Evolutionary conservation across 129 eudicot species (phyloP).

Genomic region (Kitagawia praeruptora): DNA sequence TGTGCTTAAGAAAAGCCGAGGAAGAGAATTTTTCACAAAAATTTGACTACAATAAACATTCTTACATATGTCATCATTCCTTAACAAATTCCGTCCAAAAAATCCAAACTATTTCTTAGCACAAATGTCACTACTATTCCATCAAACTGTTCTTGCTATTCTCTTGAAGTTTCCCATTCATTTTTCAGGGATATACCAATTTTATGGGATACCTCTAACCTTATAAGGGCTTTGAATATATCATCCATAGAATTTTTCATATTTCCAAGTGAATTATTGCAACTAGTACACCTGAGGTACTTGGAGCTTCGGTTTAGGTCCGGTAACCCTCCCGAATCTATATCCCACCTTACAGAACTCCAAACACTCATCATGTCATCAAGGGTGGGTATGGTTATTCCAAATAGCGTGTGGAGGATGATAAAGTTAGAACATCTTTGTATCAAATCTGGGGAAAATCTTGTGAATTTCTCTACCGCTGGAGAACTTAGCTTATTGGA

Average conservation of each 20-base stretch:
- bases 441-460: too few relatives aligned
- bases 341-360: slow-evolving; percentile 15
- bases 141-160: neutral
- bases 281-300: slow-evolving; percentile 27
- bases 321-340: slow-evolving; percentile 15
- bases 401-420: too few relatives aligned
- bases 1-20: slow-evolving; percentile 21
- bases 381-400: too few relatives aligned
- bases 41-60: neutral
- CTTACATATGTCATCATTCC: neutral
- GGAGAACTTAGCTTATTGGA: neutral
- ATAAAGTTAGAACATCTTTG: too few relatives aligned
- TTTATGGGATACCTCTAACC: slow-evolving; percentile 1
- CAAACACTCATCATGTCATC: slow-evolving; percentile 13
- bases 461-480: neutral
- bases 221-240: slow-evolving; percentile 26
- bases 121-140: neutral
- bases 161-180: neutral
- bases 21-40: slow-evolving; percentile 21
- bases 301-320: slow-evolving; percentile 9
- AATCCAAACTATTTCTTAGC: neutral
- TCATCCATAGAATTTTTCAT: neutral
- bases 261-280: slow-evolving; percentile 20
- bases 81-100: neutral
- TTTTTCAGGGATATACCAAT: neutral